These are phyloP conservation scores for Pelargonium cotyledonis DNA, from an alignment of 441 rosid genomes.

Conservation along the genomic window DNA sequence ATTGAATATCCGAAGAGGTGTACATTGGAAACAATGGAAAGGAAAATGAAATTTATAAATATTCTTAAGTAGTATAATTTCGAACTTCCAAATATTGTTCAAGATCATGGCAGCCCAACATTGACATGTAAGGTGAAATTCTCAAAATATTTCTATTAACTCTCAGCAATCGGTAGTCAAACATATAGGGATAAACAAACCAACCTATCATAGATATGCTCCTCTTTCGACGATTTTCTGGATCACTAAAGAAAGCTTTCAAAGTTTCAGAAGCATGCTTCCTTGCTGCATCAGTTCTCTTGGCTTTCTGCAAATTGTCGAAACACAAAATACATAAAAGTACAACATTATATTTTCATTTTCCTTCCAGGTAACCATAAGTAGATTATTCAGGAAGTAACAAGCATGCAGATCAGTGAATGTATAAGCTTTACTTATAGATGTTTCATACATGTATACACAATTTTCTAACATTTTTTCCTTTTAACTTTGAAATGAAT, in stretches of 20 bases:
- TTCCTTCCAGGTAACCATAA: no score
- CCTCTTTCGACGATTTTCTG: constrained; percentile 69
- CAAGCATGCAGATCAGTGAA: not conserved
- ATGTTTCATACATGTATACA: no score
- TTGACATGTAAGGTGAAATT: not conserved
- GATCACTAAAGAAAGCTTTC: constrained; percentile 73
- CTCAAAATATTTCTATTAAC: no score
- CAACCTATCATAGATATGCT: constrained; percentile 91
- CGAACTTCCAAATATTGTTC: no score
- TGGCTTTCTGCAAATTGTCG: constrained; percentile 52
- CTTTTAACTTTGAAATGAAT: no score
- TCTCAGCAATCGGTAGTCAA: no score
- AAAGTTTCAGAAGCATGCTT: constrained; percentile 66
- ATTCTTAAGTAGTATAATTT: no score
- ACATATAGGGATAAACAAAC: constrained; percentile 1
- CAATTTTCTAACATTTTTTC: no score
- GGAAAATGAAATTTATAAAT: no score
- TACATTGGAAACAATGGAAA: not conserved
- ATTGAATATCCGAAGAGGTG: not conserved
- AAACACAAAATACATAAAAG: not conserved
- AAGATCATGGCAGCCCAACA: no score
- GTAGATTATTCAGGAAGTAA: not conserved
- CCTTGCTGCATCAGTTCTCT: constrained; percentile 81
- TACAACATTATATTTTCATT: not conserved
- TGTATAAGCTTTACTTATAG: not conserved